Evolutionary conservation across 2,329 filamentous ascomycete genomes (phyloP).

Genomic region (Knufia fluminis): DNA sequence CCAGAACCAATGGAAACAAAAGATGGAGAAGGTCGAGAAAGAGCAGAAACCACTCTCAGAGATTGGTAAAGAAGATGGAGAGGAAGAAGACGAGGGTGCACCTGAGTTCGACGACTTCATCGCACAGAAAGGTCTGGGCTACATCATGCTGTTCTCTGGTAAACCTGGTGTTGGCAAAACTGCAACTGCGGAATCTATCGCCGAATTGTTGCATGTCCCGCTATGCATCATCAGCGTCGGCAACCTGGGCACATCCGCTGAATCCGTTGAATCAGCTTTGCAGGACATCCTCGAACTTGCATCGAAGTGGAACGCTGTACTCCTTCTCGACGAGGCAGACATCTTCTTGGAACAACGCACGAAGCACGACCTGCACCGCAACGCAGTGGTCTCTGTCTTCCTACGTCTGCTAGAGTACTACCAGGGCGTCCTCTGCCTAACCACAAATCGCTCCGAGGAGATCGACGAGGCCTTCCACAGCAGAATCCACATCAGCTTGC

Average conservation of each 20-base stretch:
- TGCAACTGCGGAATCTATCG: slow-evolving; percentile 35
- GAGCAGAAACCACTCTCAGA: slow-evolving; percentile 8
- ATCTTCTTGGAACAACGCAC: slow-evolving; percentile 16
- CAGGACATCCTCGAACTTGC: slow-evolving; percentile 32
- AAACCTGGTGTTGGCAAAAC: slow-evolving; percentile 49
- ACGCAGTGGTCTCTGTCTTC: slow-evolving; percentile 10
- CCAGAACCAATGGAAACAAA: slow-evolving; percentile 11
- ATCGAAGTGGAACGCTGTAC: slow-evolving; percentile 16
- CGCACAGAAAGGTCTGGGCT: slow-evolving; percentile 39
- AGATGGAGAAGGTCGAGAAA: slow-evolving; percentile 8
- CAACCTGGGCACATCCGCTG: slow-evolving; percentile 37
- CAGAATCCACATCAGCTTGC: slow-evolving; percentile 12
- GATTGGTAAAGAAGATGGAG: not conserved
- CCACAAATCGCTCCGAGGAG: slow-evolving; percentile 42
- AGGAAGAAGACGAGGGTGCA: not conserved
- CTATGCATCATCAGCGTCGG: slow-evolving; percentile 44
- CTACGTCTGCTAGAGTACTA: slow-evolving; percentile 12
- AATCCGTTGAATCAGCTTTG: slow-evolving; percentile 34
- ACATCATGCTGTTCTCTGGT: slow-evolving; percentile 37
- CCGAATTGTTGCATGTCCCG: slow-evolving; percentile 28
- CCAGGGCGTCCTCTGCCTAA: slow-evolving; percentile 40
- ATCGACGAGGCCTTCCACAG: slow-evolving; percentile 41
- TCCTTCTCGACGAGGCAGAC: slow-evolving; percentile 19
- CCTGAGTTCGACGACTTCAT: slow-evolving; percentile 9
- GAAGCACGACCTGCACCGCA: slow-evolving; percentile 8